Base-by-base conservation (phyloP, 2,329 filamentous ascomycete genomes). In the Penicillium verrucosum region DNA sequence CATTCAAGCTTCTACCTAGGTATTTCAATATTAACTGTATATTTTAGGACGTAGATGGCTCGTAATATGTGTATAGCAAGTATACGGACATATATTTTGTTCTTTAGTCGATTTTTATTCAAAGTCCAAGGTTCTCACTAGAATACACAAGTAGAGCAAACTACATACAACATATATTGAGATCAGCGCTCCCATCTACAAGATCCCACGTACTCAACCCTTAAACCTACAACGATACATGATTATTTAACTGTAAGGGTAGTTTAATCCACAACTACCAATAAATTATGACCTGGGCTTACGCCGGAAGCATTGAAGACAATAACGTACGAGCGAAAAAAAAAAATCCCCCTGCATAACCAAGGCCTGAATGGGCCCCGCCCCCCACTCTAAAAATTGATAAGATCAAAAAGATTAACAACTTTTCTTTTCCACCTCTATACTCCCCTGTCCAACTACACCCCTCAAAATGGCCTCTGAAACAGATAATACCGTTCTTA, bases 311-410 rank as follows among this genome's bases (percentile, higher is more conserved):
- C 16, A 32, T 14, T 16, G 5, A 32, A 40, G 27, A 54, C 23
- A 45, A 30, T 4, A 52, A 52, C 48, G 48, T 56, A 56, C 48
- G 48, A 56, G 48, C 41, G 36, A 29, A 56, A 46, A 56, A 30
- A 30, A 30, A 51, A 56, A 32, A 32, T 5, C 4, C 7, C 21
- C 16, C 44, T 32, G 32, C 21, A 27, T 29, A 48, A 21, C 43
- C 57, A 49, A 41, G 49, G 44, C 18, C 40, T 21, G 21, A 51
- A 52, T 34, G 25, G 48, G 64, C 65, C 70, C 70, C 68, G 68
- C 69, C 70, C 71, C 70, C 70, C 70, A 70, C 70, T 51, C 69
- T 66, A 70, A 73, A 73, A 72, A 63, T 72, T 70, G 68, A 73
- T 72, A 73, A 73, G 70, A 72, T 72, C 67, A 59, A 63, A 66